Base-by-base conservation (phyloP, 495 filamentous ascomycete genomes). In the Neurospora sp. region DNA sequence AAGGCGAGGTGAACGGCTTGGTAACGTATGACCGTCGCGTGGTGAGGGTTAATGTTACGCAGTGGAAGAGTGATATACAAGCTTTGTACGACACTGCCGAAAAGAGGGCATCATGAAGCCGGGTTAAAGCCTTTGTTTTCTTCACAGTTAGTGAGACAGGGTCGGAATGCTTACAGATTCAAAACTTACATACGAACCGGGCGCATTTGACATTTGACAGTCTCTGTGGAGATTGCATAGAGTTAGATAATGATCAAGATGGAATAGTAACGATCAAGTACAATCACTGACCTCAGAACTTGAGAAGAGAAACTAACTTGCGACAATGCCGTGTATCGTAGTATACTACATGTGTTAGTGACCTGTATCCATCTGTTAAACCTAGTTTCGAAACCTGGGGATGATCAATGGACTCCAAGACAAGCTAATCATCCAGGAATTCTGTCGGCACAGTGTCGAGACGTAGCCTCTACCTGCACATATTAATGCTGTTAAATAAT, bases 1-100 rank as follows among this genome's bases (percentile, higher is more conserved):
- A 92, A 78, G 89, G 89, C n/a, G 90, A 92, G 79, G 87, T 91
- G 65, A 92, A 92, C 74, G 90, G 90, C 5, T 77, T 92, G 71
- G 78, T 91, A 73, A 91, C 89, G 2, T 91, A 91, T 72, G 90
- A 92, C 79, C 87, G 90, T 3, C 79, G 71, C 69, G 31, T 91
- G 1, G 77, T 86, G 71, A 81, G 89, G 22, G 83, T 86, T 3
- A 80, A 91, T 77, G 81, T 81, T 73, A 77, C 78, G 42, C 87
- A 89, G 81, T 91, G 90, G 90, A 83, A 82, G 71, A 76, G 72
- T 3, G 90, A 91, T 78, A 89, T 91, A 48, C 74, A 86, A 78
- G 86, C 80, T 5, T 77, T 91, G 46, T 90, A 89, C 77, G 83
- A 84, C 48, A 86, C 89, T 12, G 89, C 88, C 4, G 76, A 73